Base-by-base conservation (phyloP, 352 stramenopile species). In the Thalassiosira ordinaria region DNA sequence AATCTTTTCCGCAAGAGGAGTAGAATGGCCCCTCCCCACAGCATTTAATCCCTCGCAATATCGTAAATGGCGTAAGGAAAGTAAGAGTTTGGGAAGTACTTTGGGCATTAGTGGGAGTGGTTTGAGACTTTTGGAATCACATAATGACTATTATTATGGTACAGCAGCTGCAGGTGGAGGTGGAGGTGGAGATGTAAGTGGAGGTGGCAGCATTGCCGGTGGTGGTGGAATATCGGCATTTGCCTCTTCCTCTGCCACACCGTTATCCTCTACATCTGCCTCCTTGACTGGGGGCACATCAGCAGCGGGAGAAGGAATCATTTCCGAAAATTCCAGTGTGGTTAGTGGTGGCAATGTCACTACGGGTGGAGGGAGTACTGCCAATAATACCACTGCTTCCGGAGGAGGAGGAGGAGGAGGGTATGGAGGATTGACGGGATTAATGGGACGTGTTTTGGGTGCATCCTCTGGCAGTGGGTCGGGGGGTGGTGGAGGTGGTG, bases 401-500 rank as follows among this genome's bases (percentile, higher is more conserved):
- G 52, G 22, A 52, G 49, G 24, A 29, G 55, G 49, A 11, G 67
- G 66, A 16, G 68, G 63, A 33, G n/a, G n/a, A n/a, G n/a, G n/a
- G n/a, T 80, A 80, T 74, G 77, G 69, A 16, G 77, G 77, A 29
- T 41, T 85, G 4, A 78, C 69, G 13, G 77, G 77, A 33, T 72
- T 85, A 39, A 85, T 85, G 77, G 77, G 77, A 13, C 60, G 77
- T 55, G 77, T 85, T 29, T 61, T 85, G 47, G 77, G 69, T 29
- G 76, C 68, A 20, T 74, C 59, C 8, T 75, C 68, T 37, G n/a
- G n/a, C n/a, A n/a, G n/a, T n/a, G n/a, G n/a, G n/a, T n/a, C n/a
- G n/a, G n/a, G n/a, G n/a, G n/a, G n/a, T n/a, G n/a, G n/a, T n/a
- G n/a, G n/a, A n/a, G n/a, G n/a, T n/a, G n/a, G n/a, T n/a, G n/a